Evolutionary conservation across 257 asterid genomes (phyloP), one percentile per base, ranked within the genome.

Genomic region (Striga asiatica): DNA sequence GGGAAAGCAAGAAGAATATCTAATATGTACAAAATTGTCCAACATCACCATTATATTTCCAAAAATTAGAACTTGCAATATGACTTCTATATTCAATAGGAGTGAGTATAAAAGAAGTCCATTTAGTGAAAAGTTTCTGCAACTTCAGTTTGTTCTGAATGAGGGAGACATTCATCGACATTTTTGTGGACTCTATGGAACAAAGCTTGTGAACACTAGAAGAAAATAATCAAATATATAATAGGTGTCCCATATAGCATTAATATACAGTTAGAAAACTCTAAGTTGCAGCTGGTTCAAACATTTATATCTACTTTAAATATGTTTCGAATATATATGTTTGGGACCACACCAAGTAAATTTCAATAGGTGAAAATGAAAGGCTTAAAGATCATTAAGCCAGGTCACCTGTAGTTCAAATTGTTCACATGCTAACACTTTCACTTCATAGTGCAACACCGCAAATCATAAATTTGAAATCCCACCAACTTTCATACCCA

Each of bases 261-360:
- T 16, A 2, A 46, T 50, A 50, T 17, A 13, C 22, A 50, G 5
- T 7, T 13, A 25, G 24, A 24, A 55, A 55, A 13, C 13, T 50
- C 23, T 31, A 16, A 20, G 17, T 9, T 27, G 13, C 42, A 50
- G 5, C 11, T n/a, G 10, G 9, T 8, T 27, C n/a, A 1, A 34
- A 22, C 37, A 32, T 23, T 34, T 38, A 31, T 20, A 6, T 17
- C 0, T 8, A 13, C 14, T n/a, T 43, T 37, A 21, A 22, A 56
- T 22, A 29, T 24, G 16, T 28, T 51, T 31, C 54, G 11, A 14
- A 41, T 31, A 52, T 29, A 42, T 22, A 56, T 1, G 42, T 17
- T n/a, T 8, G n/a, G 65, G 65, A 42, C 38, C 66, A 41, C 56
- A 51, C 34, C 42, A 9, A 31, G 38, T 54, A 46, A 46, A 21